Conservation (phyloP, 768 basidiomycete genomes). For the Porpolomopsis calyptriformis region DNA sequence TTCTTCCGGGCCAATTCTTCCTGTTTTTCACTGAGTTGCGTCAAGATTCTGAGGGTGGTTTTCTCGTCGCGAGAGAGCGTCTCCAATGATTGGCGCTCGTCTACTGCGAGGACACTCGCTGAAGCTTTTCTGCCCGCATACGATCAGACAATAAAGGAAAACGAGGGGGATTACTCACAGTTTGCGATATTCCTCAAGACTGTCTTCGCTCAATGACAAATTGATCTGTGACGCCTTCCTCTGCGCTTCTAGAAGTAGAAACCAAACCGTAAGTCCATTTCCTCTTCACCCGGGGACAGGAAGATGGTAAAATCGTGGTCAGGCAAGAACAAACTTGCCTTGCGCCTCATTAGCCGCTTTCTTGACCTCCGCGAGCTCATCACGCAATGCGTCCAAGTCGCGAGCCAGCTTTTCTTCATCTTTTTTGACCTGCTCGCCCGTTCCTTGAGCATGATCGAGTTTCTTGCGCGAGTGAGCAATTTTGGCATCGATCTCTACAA, state of each 20-base stretch:
- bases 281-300: too few relatives aligned
- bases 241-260: slow-evolving; percentile 50
- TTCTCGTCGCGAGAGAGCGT: slow-evolving; percentile 76
- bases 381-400: slow-evolving; percentile 45
- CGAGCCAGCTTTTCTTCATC: slow-evolving; percentile 35
- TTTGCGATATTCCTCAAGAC: slow-evolving; percentile 76
- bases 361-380: slow-evolving; percentile 57
- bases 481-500: slow-evolving; percentile 77
- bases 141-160: neutral
- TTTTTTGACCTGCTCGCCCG: slow-evolving; percentile 51
- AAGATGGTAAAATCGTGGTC: too few relatives aligned
- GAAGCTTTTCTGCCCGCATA: slow-evolving; percentile 51
- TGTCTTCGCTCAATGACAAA: slow-evolving; percentile 70
- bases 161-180: slow-evolving; percentile 40
- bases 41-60: slow-evolving; percentile 49
- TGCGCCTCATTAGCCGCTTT: slow-evolving; percentile 68
- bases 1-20: slow-evolving; percentile 52
- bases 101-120: slow-evolving; percentile 70
- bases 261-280: too few relatives aligned
- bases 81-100: slow-evolving; percentile 81
- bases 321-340: slow-evolving; percentile 35
- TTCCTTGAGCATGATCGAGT: slow-evolving; percentile 54
- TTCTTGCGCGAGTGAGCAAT: slow-evolving; percentile 81
- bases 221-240: slow-evolving; percentile 63
- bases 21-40: slow-evolving; percentile 58